A percentile compares a stretch with the other conserved stretches of the same genome.
These are phyloP conservation scores for Globisporangium acanthophoron DNA, from an alignment of 352 stramenopile genomes.

Conservation along the genomic window DNA sequence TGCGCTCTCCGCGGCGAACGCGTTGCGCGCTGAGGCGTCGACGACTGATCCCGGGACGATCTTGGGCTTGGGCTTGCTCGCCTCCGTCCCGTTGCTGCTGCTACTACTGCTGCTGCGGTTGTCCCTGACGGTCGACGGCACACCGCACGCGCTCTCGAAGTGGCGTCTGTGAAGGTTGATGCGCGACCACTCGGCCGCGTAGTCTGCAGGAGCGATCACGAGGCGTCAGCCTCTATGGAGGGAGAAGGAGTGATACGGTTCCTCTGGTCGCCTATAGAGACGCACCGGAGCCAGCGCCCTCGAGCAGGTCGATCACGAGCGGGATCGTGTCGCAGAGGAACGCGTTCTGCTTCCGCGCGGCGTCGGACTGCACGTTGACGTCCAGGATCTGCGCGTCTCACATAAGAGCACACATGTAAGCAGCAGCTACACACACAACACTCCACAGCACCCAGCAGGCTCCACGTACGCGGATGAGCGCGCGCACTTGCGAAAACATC, in stretches of 20 bases:
- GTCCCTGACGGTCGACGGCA: constrained; percentile 46
- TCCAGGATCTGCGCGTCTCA: constrained; percentile 45
- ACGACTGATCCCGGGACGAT: constrained; percentile 4
- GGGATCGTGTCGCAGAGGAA: constrained; percentile 53
- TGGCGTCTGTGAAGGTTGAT: constrained; percentile 75
- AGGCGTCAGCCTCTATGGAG: background rate
- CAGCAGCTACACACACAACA: background rate
- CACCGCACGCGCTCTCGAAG: constrained; percentile 72
- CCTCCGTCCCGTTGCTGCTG: background rate
- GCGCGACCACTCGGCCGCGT: constrained; percentile 61
- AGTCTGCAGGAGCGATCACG: constrained; percentile 26
- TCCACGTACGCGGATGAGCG: constrained; percentile 45
- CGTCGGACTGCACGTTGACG: constrained; percentile 63
- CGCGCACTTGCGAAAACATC: constrained; percentile 75
- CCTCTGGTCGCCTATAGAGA: background rate
- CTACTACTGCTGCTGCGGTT: constrained; percentile 8
- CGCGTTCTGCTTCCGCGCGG: constrained; percentile 56
- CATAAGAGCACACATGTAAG: background rate
- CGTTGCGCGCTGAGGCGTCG: constrained; percentile 14
- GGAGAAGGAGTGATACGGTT: too few species aligned
- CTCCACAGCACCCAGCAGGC: background rate
- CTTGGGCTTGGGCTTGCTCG: constrained; percentile 12
- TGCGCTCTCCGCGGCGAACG: constrained; percentile 11
- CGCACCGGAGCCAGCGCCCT: constrained; percentile 54
- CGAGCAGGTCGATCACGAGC: constrained; percentile 59